A percentile compares a stretch with the other conserved stretches of the same genome.
Evolutionary conservation across 306 rosid species (phyloP).

Genomic region (Trichosanthes truncata): DNA sequence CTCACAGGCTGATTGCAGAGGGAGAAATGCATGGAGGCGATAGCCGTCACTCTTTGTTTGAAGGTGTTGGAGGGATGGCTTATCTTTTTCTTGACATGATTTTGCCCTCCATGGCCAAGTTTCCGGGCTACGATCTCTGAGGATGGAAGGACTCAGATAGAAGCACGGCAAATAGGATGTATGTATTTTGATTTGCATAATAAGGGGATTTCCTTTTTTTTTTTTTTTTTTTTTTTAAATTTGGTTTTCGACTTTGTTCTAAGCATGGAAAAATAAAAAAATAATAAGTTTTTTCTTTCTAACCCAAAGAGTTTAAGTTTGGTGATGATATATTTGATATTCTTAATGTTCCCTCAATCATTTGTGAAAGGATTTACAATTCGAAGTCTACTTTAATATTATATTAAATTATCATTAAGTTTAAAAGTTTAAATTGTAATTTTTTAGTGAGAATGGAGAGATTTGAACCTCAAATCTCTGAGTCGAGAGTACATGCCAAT

Average conservation of each 20-base stretch:
- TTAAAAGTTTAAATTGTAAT: too few relatives aligned
- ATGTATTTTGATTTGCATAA: not conserved
- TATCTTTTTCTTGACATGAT: conserved; percentile 50
- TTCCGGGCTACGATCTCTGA: conserved; percentile 57
- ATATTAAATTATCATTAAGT: too few relatives aligned
- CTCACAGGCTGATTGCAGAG: conserved; percentile 36
- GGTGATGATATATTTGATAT: too few relatives aligned
- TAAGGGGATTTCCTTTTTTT: not conserved
- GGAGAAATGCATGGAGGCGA: conserved; percentile 83
- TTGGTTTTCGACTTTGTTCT: not conserved
- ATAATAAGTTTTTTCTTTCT: too few relatives aligned
- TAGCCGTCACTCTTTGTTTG: conserved; percentile 52
- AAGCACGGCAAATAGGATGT: not conserved
- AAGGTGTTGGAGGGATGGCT: conserved; percentile 83
- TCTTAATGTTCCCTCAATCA: too few relatives aligned
- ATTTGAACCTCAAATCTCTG: too few relatives aligned
- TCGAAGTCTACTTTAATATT: too few relatives aligned
- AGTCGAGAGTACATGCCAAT: too few relatives aligned
- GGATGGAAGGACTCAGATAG: not conserved
- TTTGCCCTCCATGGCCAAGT: conserved; percentile 49
- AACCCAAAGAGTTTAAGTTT: too few relatives aligned
- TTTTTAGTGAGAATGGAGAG: too few relatives aligned
- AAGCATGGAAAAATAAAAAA: not conserved
- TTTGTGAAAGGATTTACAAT: too few relatives aligned
- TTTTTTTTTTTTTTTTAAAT: too few relatives aligned